Conservation (phyloP, 345 rosid genomes). For the Clausena lansium region DNA sequence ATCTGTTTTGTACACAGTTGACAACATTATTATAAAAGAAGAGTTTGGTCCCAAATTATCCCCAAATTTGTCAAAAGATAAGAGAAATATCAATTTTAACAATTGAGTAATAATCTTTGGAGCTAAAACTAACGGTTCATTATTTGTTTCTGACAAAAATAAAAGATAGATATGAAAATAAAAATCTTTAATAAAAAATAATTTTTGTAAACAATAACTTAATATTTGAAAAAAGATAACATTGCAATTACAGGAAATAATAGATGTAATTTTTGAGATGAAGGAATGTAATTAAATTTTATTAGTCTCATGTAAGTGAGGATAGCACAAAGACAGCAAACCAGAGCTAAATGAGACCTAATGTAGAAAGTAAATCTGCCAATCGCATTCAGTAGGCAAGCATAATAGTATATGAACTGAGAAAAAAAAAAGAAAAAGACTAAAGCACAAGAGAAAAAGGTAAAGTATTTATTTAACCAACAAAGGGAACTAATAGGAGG, state of each 20-base stretch:
- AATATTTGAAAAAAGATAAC: not conserved
- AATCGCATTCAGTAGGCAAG: not conserved
- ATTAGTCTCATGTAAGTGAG: not conserved
- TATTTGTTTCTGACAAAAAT: not conserved
- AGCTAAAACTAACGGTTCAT: not conserved
- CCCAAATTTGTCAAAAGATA: not conserved
- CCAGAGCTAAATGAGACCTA: not conserved
- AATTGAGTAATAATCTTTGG: not conserved
- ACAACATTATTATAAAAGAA: not conserved
- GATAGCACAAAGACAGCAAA: not conserved
- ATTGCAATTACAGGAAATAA: not conserved
- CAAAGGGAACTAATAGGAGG: not conserved
- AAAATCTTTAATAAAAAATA: not conserved
- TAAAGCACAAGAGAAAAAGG: not conserved
- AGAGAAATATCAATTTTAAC: not conserved
- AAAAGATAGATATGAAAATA: not conserved
- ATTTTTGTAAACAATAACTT: not conserved
- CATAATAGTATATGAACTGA: not conserved
- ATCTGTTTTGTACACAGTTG: not conserved
- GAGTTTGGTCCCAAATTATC: not conserved
- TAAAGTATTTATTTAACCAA: not conserved
- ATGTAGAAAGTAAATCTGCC: not conserved
- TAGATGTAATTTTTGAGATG: not conserved
- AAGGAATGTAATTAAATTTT: not conserved
- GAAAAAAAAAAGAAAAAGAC: not conserved